These are phyloP conservation scores for Fusarium sp. DNA, from an alignment of 2,329 filamentous ascomycete species.

Conservation along the genomic window DNA sequence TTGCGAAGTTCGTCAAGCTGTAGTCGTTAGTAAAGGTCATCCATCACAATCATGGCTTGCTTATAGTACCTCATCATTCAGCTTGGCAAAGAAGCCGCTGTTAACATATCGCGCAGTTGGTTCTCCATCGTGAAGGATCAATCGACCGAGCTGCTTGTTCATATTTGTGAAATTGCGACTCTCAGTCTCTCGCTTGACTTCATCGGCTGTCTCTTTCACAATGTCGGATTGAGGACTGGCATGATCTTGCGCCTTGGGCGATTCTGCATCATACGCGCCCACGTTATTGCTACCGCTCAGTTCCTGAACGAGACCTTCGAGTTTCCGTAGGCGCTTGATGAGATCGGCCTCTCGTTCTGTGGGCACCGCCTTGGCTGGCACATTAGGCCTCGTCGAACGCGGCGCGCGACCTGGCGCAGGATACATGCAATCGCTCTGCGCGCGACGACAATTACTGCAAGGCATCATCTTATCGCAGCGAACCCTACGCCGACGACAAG, in stretches of 20 bases:
- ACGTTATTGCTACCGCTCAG: conserved; percentile 58
- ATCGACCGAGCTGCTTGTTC: conserved; percentile 57
- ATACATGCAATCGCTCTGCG: conserved; percentile 76
- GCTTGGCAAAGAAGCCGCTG: conserved; percentile 78
- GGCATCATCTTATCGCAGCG: conserved; percentile 82
- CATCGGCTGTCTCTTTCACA: conserved; percentile 24
- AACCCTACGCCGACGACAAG: conserved; percentile 69
- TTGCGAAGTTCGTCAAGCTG: conserved; percentile 31
- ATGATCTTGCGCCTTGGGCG: not conserved
- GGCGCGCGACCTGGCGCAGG: conserved; percentile 78
- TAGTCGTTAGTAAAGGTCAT: no score
- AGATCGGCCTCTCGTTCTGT: conserved; percentile 73
- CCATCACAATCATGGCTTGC: no score
- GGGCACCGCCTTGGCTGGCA: conserved; percentile 60
- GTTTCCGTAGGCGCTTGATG: conserved; percentile 74
- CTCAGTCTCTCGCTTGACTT: conserved; percentile 33
- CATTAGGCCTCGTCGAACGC: conserved; percentile 68
- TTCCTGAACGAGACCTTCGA: conserved; percentile 79
- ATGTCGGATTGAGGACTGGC: conserved; percentile 2
- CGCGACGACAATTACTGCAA: conserved; percentile 62
- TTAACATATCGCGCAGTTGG: conserved; percentile 78
- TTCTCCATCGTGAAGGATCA: conserved; percentile 76
- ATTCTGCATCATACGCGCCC: not conserved
- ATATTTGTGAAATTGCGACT: conserved; percentile 56
- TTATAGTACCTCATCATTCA: conserved; percentile 74